These are phyloP conservation scores for Tolypocladium tropicale DNA, from an alignment of 2,329 filamentous ascomycete genomes.

Conservation along the genomic window DNA sequence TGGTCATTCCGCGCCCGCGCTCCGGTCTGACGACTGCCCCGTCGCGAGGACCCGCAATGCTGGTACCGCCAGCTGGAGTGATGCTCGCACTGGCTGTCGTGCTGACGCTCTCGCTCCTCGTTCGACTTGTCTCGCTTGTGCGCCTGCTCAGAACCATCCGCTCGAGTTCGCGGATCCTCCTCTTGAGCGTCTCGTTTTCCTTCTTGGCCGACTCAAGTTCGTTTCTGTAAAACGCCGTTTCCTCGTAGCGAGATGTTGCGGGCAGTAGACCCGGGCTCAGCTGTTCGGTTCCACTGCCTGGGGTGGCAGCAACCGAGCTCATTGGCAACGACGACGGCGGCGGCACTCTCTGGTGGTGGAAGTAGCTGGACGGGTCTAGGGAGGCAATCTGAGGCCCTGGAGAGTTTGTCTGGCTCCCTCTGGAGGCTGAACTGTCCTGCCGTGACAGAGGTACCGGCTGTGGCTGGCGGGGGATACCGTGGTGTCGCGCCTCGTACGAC, in stretches of 20 bases:
- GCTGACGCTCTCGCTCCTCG: constrained; percentile 42
- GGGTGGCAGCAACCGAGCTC: constrained; percentile 31
- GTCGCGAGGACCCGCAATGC: constrained; percentile 36
- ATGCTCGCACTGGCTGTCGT: constrained; percentile 40
- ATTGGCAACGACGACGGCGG: constrained; percentile 18
- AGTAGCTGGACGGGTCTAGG: constrained; percentile 32
- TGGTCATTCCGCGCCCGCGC: constrained; percentile 30
- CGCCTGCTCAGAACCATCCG: constrained; percentile 38
- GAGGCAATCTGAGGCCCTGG: constrained; percentile 35
- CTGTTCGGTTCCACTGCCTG: constrained; percentile 28
- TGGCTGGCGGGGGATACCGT: constrained; percentile 31
- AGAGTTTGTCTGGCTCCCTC: constrained; percentile 40
- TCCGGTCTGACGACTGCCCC: constrained; percentile 20
- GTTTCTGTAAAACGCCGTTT: constrained; percentile 47
- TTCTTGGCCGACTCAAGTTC: constrained; percentile 52
- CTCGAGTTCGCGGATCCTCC: constrained; percentile 52
- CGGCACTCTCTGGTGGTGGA: constrained; percentile 35
- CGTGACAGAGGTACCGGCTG: constrained; percentile 36
- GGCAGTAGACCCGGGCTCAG: constrained; percentile 44
- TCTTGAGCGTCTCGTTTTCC: constrained; percentile 54
- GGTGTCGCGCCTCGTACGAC: constrained; percentile 28
- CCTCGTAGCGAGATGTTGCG: constrained; percentile 50
- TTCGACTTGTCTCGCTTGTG: constrained; percentile 34
- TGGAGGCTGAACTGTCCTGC: constrained; percentile 45
- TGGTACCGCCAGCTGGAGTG: constrained; percentile 23